Percentiles rank a stretch among this genome's conserved stretches.
These are phyloP conservation scores for Fusarium tupiense DNA, from an alignment of 2,329 filamentous ascomycete species.

Conservation along the genomic window DNA sequence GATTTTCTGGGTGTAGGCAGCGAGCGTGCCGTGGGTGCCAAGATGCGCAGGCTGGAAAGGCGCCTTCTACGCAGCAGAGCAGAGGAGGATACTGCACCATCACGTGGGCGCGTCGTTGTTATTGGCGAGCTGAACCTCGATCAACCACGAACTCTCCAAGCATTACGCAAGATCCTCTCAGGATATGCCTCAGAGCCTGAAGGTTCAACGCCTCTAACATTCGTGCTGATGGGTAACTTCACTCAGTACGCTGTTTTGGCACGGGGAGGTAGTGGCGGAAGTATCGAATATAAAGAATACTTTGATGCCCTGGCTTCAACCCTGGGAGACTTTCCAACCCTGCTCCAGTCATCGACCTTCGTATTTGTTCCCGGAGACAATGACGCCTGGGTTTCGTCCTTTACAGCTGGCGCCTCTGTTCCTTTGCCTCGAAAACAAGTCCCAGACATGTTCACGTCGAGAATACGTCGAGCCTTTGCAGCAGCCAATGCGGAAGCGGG, in stretches of 20 bases:
- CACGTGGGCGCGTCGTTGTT: slow-evolving; percentile 71
- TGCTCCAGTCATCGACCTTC: slow-evolving; percentile 84
- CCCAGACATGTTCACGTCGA: slow-evolving; percentile 89
- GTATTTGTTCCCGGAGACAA: slow-evolving; percentile 96
- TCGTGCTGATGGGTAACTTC: slow-evolving; percentile 90
- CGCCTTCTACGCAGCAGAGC: slow-evolving; percentile 65
- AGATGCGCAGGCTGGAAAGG: slow-evolving; percentile 84
- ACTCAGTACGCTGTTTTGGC: slow-evolving; percentile 72
- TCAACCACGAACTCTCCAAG: slow-evolving; percentile 81
- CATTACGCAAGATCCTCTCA: slow-evolving; percentile 80
- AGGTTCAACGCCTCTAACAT: slow-evolving; percentile 76
- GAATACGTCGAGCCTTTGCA: slow-evolving; percentile 83
- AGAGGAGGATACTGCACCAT: slow-evolving; percentile 47
- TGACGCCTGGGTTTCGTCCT: slow-evolving; percentile 94
- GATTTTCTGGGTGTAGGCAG: slow-evolving; percentile 94
- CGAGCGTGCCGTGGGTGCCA: slow-evolving; percentile 81
- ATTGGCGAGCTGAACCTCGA: slow-evolving; percentile 90
- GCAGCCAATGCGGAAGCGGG: slow-evolving; percentile 78
- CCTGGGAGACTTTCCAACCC: slow-evolving; percentile 82
- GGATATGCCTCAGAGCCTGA: slow-evolving; percentile 75
- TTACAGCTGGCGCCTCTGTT: slow-evolving; percentile 77
- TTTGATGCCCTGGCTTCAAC: slow-evolving; percentile 88
- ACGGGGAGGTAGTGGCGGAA: slow-evolving; percentile 76
- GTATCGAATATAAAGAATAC: slow-evolving; percentile 96
- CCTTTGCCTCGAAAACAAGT: slow-evolving; percentile 76